Base-by-base conservation (phyloP, 208 protist genomes). In the Strigomonas galati region DNA sequence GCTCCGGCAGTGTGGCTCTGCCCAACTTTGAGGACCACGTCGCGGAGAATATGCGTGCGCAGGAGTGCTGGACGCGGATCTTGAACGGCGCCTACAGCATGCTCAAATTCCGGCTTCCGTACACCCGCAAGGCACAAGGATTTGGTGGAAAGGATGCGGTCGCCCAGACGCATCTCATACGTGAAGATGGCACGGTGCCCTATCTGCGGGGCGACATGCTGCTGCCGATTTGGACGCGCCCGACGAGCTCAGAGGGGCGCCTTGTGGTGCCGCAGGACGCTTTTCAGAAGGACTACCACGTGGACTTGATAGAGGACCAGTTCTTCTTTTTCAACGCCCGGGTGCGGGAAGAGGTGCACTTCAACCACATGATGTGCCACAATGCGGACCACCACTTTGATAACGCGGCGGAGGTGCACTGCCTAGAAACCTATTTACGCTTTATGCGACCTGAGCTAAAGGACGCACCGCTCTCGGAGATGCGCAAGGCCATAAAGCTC, bases 51-150 rank as follows among this genome's bases (percentile, higher is more conserved):
- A 98, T 97, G 92, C 77, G 79, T 15, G 85, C 84, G 37, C 96
- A 98, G 81, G 82, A 87, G 74, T 84, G 82, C 49, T 99, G 96
- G 96, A 91, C 92, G 64, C 68, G 78, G 53, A 88, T 98, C 23
- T 68, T 99, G 54, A 71, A 96, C 23, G 94, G 88, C 7, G 72
- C 85, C 10, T 69, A 78, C 37, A 89, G 81, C 64, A 97, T 99
- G 94, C 84, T 99, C 23, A 99, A 99, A 72, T 99, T 98, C 62
- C 78, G 97, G 27, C 79, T 99, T 19, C 95, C 97, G 14, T 99
- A 97, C 75, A 94, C 82, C 44, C 65, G 74, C 52, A 92, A 84
- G 61, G 81, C 74, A 32, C 76, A 46, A 37, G 65, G 74, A 23
- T 78, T 79, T 66, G 82, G 81, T 32, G 82, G 79, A 10, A 70